Evolutionary conservation across 192 early-diverging fungal genomes (phyloP).

Genomic region (Rhizoclosmatium sp.): DNA sequence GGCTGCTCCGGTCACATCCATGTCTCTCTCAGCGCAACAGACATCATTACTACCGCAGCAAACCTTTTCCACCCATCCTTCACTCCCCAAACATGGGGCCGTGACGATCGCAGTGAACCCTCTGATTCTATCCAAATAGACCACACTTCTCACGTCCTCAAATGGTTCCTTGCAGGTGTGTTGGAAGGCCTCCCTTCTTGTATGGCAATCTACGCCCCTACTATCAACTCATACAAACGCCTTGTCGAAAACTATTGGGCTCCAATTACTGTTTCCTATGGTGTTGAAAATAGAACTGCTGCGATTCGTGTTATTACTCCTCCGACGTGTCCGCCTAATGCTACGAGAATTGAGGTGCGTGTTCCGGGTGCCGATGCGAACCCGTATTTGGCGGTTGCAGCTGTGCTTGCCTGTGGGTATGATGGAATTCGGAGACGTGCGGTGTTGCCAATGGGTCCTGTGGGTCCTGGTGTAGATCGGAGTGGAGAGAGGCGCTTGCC

Average conservation of each 20-base stretch:
- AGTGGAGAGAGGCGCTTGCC: constrained; percentile 47
- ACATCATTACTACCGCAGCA: constrained; percentile 1
- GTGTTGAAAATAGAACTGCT: constrained; percentile 74
- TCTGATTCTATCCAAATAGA: background rate
- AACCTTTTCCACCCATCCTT: constrained; percentile 17
- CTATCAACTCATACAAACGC: constrained; percentile 85
- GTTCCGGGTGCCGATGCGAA: constrained; percentile 87
- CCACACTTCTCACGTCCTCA: constrained; percentile 17
- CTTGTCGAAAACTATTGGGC: constrained; percentile 87
- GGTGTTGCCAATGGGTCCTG: constrained; percentile 39
- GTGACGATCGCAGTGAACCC: background rate
- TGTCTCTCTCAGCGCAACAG: constrained; percentile 49
- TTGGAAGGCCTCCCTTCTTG: constrained; percentile 60
- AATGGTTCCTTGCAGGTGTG: constrained; percentile 29
- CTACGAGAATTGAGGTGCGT: constrained; percentile 80
- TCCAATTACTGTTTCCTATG: constrained; percentile 81
- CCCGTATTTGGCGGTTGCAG: constrained; percentile 77
- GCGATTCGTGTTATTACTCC: constrained; percentile 80
- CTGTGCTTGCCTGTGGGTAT: constrained; percentile 73
- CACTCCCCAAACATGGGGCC: background rate
- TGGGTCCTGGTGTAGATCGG: constrained; percentile 15
- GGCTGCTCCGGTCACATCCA: constrained; percentile 86
- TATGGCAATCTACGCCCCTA: constrained; percentile 77
- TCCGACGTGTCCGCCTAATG: constrained; percentile 67
- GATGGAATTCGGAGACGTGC: constrained; percentile 73